Percentiles rank a stretch among this genome's conserved stretches.
Evolutionary conservation across 2,329 filamentous ascomycete genomes (phyloP).

Genomic region (Exophiala bonariae): DNA sequence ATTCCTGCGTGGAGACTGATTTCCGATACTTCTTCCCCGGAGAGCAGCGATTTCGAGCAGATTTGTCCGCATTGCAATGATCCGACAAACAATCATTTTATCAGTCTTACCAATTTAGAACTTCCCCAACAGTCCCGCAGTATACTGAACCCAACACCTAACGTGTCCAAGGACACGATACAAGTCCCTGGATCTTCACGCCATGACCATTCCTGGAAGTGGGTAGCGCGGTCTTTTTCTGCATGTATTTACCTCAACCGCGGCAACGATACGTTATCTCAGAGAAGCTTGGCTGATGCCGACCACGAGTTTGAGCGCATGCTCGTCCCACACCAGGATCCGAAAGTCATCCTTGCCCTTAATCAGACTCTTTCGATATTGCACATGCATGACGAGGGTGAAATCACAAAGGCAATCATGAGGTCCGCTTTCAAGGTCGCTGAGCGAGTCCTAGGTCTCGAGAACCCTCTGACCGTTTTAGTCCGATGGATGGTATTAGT

Average conservation of each 20-base stretch:
- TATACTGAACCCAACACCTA: conserved; percentile 20
- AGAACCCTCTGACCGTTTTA: conserved; percentile 22
- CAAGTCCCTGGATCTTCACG: conserved; percentile 25
- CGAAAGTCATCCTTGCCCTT: conserved; percentile 22
- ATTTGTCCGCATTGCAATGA: conserved; percentile 25
- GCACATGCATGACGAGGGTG: conserved; percentile 26
- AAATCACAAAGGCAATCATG: conserved; percentile 23
- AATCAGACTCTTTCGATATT: conserved; percentile 26
- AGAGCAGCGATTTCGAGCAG: conserved; percentile 20
- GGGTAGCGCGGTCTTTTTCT: conserved; percentile 29
- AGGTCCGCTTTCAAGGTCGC: conserved; percentile 19
- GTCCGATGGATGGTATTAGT: conserved; percentile 25
- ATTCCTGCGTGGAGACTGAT: conserved; percentile 24
- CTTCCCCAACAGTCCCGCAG: conserved; percentile 6
- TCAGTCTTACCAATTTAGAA: conserved; percentile 24
- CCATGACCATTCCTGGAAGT: conserved; percentile 26
- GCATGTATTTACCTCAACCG: conserved; percentile 27
- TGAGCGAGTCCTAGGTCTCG: conserved; percentile 13
- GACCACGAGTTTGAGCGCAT: conserved; percentile 25
- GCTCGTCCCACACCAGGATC: conserved; percentile 21
- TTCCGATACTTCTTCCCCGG: conserved; percentile 17
- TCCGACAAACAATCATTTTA: conserved; percentile 23
- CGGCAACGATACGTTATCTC: conserved; percentile 18
- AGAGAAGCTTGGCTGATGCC: conserved; percentile 23
- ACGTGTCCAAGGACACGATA: conserved; percentile 11